These are phyloP conservation scores for Neophaeococcomyces mojaviensis DNA, from an alignment of 2,329 filamentous ascomycete genomes.

Conservation along the genomic window DNA sequence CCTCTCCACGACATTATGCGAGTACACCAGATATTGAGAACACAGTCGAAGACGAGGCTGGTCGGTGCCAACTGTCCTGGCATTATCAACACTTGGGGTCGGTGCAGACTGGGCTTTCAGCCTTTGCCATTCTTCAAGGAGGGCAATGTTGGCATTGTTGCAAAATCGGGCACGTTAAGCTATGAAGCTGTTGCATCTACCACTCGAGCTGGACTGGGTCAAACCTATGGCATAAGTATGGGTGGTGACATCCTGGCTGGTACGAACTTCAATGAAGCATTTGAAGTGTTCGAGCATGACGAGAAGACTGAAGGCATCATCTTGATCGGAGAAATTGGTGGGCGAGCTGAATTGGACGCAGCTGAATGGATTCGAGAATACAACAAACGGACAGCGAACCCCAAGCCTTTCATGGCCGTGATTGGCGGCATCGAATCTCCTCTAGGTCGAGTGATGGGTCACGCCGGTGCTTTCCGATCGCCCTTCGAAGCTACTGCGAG, in stretches of 20 bases:
- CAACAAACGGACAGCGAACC: slow-evolving; percentile 46
- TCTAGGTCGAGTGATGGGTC: slow-evolving; percentile 64
- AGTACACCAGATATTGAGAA: slow-evolving; percentile 62
- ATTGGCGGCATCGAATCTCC: slow-evolving; percentile 61
- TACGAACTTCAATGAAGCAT: slow-evolving; percentile 64
- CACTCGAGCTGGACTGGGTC: slow-evolving; percentile 65
- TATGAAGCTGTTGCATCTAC: slow-evolving; percentile 73
- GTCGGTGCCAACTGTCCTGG: slow-evolving; percentile 77
- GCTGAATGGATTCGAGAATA: slow-evolving; percentile 68
- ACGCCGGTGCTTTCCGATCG: slow-evolving; percentile 66
- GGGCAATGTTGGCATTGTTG: slow-evolving; percentile 65
- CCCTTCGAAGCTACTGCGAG: slow-evolving; percentile 57
- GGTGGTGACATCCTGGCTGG: slow-evolving; percentile 69
- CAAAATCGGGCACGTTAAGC: slow-evolving; percentile 73
- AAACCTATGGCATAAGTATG: slow-evolving; percentile 70
- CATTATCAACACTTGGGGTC: slow-evolving; percentile 65
- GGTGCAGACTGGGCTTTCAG: slow-evolving; percentile 68
- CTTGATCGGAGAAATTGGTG: slow-evolving; percentile 65
- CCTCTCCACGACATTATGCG: slow-evolving; percentile 70
- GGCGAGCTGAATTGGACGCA: slow-evolving; percentile 61
- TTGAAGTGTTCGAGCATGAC: slow-evolving; percentile 60
- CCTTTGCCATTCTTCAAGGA: slow-evolving; percentile 64
- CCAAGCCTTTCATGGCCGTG: slow-evolving; percentile 69
- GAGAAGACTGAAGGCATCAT: slow-evolving; percentile 64
- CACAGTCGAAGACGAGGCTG: slow-evolving; percentile 63